A percentile compares a stretch with the other conserved stretches of the same genome.
These are phyloP conservation scores for Poa pratensis DNA, from an alignment of 176 grass and related monocot genomes.

Conservation along the genomic window DNA sequence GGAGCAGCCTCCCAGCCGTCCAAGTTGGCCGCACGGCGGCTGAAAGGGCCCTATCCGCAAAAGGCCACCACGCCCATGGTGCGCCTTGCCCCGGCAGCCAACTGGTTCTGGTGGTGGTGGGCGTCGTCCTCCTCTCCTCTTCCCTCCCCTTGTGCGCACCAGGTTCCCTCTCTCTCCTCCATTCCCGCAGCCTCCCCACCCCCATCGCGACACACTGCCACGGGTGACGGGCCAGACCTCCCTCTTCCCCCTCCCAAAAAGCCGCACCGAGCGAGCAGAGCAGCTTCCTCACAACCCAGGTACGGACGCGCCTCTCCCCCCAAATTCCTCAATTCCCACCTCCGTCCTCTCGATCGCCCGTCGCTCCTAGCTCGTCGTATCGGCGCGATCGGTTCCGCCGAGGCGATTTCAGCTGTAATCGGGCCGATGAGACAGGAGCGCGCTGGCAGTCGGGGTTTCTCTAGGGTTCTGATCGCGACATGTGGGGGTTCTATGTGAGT, in stretches of 20 bases:
- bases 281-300: constrained; percentile 35
- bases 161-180: constrained; percentile 41
- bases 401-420: not conserved
- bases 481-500: not conserved
- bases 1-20: not conserved
- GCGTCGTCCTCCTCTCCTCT: constrained; percentile 39
- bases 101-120: constrained; percentile 49
- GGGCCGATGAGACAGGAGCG: constrained; percentile 17
- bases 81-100: constrained; percentile 23
- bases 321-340: not conserved
- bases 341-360: constrained; percentile 10
- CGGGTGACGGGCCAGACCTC: not conserved
- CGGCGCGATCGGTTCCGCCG: not conserved
- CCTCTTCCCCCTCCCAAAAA: not conserved
- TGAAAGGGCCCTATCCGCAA: constrained; percentile 19
- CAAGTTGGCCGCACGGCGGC: constrained; percentile 29
- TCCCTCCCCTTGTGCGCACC: constrained; percentile 33
- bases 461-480: constrained; percentile 46
- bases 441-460: not conserved
- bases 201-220: constrained; percentile 19
- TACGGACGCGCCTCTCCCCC: not conserved
- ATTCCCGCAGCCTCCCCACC: constrained; percentile 4
- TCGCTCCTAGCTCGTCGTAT: not conserved
- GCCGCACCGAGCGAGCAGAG: not conserved
- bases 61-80: constrained; percentile 37